Evolutionary conservation across 306 rosid genomes (phyloP).

Genomic region (Fragaria nilgerrensis): DNA sequence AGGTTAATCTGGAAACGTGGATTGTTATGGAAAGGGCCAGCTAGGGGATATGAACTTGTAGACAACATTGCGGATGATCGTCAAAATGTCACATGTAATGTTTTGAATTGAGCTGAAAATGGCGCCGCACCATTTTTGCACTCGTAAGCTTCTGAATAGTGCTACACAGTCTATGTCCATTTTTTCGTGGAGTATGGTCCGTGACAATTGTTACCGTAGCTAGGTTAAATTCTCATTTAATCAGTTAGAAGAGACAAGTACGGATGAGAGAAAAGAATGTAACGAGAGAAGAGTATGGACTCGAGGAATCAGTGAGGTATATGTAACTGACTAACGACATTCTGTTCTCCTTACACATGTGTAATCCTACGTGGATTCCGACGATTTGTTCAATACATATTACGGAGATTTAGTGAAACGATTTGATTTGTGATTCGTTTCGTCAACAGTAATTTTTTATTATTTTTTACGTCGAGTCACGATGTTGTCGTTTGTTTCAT

Average conservation of each 20-base stretch:
- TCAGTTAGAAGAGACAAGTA: not conserved
- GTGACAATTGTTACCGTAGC: not conserved
- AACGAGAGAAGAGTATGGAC: not conserved
- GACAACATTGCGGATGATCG: not conserved
- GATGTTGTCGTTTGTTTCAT: too few relatives aligned
- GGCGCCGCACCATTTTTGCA: not conserved
- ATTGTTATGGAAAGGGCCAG: not conserved
- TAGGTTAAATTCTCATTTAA: not conserved
- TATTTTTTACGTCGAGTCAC: too few relatives aligned
- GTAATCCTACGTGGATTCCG: not conserved
- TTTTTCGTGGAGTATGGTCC: too few relatives aligned
- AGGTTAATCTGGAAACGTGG: not conserved
- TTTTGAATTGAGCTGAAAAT: not conserved
- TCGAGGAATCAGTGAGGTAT: not conserved
- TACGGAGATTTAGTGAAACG: not conserved
- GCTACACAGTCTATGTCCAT: not conserved
- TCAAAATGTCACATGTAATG: not conserved
- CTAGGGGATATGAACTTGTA: not conserved
- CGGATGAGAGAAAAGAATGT: not conserved
- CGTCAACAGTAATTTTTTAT: not conserved
- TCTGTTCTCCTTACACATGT: not conserved
- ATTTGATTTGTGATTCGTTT: not conserved
- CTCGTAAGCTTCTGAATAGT: not conserved
- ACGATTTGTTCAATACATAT: not conserved
- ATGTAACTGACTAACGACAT: not conserved